Evolutionary conservation across 208 protist species (phyloP).

Genomic region (Acanthamoeba triangularis): DNA sequence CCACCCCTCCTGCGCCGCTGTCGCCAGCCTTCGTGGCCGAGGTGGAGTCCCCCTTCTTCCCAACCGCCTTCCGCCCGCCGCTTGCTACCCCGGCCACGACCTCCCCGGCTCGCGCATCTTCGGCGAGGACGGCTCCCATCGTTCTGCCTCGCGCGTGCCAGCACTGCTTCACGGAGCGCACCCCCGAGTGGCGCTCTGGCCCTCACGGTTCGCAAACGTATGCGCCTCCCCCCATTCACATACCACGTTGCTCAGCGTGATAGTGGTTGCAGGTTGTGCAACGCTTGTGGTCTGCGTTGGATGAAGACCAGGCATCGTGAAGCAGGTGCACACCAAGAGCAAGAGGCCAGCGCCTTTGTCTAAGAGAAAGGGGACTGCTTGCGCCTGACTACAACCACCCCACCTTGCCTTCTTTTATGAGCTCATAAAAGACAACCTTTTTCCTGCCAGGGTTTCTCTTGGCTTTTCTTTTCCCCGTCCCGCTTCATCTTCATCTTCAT

Average conservation of each 20-base stretch:
- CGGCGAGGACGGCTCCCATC: neutral
- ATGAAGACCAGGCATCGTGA: neutral
- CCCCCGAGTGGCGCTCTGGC: neutral
- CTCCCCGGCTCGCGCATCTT: neutral
- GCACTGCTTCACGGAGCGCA: neutral
- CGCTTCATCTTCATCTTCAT: too few species aligned
- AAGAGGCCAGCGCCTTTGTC: too few species aligned
- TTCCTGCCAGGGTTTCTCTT: too few species aligned
- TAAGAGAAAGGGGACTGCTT: too few species aligned
- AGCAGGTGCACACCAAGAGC: neutral
- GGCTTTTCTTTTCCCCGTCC: too few species aligned
- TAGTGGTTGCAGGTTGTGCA: neutral
- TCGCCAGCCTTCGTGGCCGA: neutral
- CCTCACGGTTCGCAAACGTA: neutral
- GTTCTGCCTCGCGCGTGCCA: neutral
- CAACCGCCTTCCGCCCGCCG: neutral
- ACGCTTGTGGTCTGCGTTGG: neutral
- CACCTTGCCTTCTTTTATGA: too few species aligned
- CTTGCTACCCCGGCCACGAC: neutral
- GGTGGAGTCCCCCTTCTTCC: neutral
- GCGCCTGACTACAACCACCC: too few species aligned
- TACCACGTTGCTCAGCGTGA: too few species aligned
- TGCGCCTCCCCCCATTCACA: too few species aligned
- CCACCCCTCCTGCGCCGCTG: neutral
- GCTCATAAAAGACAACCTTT: too few species aligned